Evolutionary conservation across 805 yeast species (phyloP).

Genomic region (Sugiyamaella americana): DNA sequence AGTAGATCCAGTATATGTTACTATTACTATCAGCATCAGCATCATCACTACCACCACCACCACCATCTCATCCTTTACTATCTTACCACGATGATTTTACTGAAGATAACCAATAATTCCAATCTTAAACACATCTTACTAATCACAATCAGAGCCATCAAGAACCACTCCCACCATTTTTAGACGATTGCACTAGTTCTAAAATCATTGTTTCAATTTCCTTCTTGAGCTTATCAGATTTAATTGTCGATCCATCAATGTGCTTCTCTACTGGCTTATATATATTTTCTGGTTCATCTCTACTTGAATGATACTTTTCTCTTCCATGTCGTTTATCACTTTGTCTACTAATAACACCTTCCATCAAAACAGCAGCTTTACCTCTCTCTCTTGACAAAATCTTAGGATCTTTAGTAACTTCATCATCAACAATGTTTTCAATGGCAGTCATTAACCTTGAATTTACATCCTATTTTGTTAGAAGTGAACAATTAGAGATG

Average conservation of each 20-base stretch:
- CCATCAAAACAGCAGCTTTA: slow-evolving; percentile 24
- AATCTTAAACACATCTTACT: too few relatives aligned
- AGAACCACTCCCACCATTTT: not conserved
- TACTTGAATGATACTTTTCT: not conserved
- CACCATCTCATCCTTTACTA: not conserved
- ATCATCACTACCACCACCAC: slow-evolving; percentile 3
- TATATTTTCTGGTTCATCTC: not conserved
- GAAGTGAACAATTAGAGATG: too few relatives aligned
- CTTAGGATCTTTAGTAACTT: slow-evolving; percentile 20
- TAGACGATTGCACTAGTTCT: slow-evolving; percentile 1
- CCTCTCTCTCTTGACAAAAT: slow-evolving; percentile 21
- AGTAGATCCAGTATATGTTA: too few relatives aligned
- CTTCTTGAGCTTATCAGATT: slow-evolving; percentile 10
- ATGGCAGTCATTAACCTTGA: slow-evolving; percentile 15
- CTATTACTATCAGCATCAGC: not conserved
- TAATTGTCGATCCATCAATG: slow-evolving; percentile 15
- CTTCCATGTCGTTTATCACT: slow-evolving; percentile 2
- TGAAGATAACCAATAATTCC: too few relatives aligned
- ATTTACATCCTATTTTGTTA: slow-evolving; percentile 11
- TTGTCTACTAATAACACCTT: slow-evolving; percentile 19
- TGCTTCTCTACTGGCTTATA: slow-evolving; percentile 14
- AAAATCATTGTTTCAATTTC: slow-evolving; percentile 10
- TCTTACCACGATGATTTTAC: not conserved
- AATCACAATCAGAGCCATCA: not conserved
- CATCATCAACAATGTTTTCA: slow-evolving; percentile 20